Conservation (phyloP, 805 yeast species). For the Saccharomycopsis sp. region DNA sequence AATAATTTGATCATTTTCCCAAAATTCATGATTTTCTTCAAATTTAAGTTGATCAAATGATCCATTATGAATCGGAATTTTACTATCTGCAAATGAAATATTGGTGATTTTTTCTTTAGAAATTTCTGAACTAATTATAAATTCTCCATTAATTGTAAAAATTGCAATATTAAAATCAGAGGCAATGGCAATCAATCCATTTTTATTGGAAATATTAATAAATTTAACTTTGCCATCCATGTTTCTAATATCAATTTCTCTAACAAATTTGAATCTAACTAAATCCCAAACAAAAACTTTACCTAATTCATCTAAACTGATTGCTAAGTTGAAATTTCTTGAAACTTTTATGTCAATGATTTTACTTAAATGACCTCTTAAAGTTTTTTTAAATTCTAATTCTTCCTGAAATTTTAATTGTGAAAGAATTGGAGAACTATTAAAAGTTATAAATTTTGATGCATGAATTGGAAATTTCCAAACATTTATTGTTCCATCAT, state of each 20-base stretch:
- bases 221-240: conserved; percentile 21
- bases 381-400: conserved; percentile 32
- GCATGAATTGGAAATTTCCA: conserved; percentile 37
- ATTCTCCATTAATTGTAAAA: conserved; percentile 45
- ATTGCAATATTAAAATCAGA: conserved; percentile 25
- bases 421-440: conserved; percentile 16
- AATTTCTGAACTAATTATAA: conserved; percentile 20
- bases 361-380: conserved; percentile 47
- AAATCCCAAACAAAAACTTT: conserved; percentile 55
- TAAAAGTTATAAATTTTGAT: conserved; percentile 17
- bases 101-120: conserved; percentile 17
- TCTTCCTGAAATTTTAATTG: conserved; percentile 20
- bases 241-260: conserved; percentile 22
- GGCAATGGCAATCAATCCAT: conserved; percentile 41
- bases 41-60: conserved; percentile 21
- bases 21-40: conserved; percentile 27
- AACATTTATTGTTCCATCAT: conserved; percentile 49
- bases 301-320: conserved; percentile 48
- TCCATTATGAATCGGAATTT: conserved; percentile 21
- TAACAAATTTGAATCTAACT: conserved; percentile 38
- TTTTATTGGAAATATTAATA: conserved; percentile 40
- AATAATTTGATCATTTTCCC: conserved; percentile 29
- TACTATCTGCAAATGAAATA: conserved; percentile 20
- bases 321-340: conserved; percentile 40
- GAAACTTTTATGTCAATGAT: conserved; percentile 40